Base-by-base conservation (phyloP, 306 rosid species). In the Albizia julibrissin region DNA sequence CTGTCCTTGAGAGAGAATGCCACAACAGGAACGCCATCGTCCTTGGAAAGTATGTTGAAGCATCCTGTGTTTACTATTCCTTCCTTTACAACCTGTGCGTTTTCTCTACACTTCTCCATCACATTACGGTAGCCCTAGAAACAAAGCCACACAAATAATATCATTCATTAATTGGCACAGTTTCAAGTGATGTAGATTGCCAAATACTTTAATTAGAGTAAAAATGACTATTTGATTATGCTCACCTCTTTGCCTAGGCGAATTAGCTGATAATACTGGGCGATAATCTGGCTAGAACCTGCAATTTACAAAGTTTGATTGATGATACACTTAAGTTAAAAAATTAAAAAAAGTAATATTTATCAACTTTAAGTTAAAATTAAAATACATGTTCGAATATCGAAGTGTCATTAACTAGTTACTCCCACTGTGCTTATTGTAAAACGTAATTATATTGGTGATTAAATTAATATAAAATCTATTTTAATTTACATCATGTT, bases 11-110 rank as follows among this genome's bases (percentile, higher is more conserved):
- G 87, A 15, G 91, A 80, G 84, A 93, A 93, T 54, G 95, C 95
- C 69, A 95, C 98, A 27, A 95, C 81, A 0, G 98, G 98, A 75
- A 93, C 98, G 14, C 98, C 98, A 2, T 84, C 10, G 78, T 92
- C 97, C 77, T 94, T 94, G 78, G 97, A 94, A 8, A 94, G 40
- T 18, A 95, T 92, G 76, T 87, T 75, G 26, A 93, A 93, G 34
- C 74, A 82, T 73, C 93, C 98, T 3, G 88, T 90, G 31, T 87
- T 89, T 67, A 79, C 80, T 62, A 95, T 42, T n/a, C 91, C 89
- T 78, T 91, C 85, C 80, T 81, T 86, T 75, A 93, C 46, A 10
- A 70, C 76, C 84, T 80, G 88, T 0, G 95, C 87, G 29, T 86
- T 93, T 14, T 83, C 93, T 84, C 77, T 84, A 62, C 93, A 91